These are phyloP conservation scores for Septoria linicola DNA, from an alignment of 2,329 filamentous ascomycete species.

Conservation along the genomic window DNA sequence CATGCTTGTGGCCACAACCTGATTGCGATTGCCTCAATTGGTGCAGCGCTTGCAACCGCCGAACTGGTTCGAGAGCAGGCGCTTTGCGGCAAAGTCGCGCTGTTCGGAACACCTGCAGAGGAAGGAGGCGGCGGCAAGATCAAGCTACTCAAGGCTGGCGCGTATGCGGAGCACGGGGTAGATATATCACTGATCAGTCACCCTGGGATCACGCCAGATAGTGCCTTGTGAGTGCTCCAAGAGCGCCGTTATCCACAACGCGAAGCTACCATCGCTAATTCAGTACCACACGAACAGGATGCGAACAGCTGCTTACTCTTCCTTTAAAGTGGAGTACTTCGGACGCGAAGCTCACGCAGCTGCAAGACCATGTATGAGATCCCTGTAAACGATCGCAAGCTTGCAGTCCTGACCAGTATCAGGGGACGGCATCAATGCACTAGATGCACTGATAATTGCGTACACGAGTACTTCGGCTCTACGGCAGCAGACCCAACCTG, in stretches of 20 bases:
- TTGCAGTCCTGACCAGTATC: neutral
- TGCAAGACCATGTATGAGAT: constrained; percentile 24
- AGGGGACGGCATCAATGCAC: constrained; percentile 37
- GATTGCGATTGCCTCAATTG: constrained; percentile 43
- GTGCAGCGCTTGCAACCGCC: constrained; percentile 42
- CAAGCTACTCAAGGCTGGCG: constrained; percentile 45
- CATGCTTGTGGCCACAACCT: constrained; percentile 51
- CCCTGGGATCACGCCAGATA: constrained; percentile 41
- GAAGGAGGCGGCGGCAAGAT: constrained; percentile 41
- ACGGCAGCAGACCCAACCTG: constrained; percentile 42
- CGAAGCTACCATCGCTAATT: too few species aligned
- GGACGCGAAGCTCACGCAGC: constrained; percentile 42
- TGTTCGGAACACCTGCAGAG: constrained; percentile 50
- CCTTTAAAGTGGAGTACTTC: constrained; percentile 51
- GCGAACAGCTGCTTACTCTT: constrained; percentile 53
- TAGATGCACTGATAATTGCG: constrained; percentile 37
- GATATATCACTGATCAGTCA: constrained; percentile 39
- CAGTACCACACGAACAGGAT: constrained; percentile 39
- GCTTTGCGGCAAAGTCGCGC: constrained; percentile 40
- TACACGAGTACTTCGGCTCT: constrained; percentile 40
- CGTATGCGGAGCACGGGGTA: constrained; percentile 44
- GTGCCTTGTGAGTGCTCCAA: constrained; percentile 17
- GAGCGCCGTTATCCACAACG: too few species aligned
- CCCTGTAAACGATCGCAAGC: neutral
- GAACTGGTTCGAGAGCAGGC: constrained; percentile 32